Percentiles rank a stretch among this genome's conserved stretches.
These are phyloP conservation scores for Nicotiana undulata DNA, from an alignment of 257 asterid species.

Conservation along the genomic window DNA sequence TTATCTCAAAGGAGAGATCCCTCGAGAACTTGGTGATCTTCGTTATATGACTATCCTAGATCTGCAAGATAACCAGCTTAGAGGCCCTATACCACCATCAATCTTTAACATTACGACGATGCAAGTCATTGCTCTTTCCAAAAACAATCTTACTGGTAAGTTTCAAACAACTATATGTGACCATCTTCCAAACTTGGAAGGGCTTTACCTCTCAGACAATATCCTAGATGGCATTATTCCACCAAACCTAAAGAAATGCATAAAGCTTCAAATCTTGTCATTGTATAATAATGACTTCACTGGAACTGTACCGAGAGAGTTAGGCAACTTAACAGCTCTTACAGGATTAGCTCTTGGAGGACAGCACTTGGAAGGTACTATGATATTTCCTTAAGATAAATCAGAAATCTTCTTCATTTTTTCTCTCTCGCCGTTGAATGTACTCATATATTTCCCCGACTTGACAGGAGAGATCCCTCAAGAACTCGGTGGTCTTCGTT, in stretches of 20 bases:
- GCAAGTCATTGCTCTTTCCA: not conserved
- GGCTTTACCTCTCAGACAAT: not conserved
- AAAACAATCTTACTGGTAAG: slow-evolving; percentile 12
- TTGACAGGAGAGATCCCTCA: slow-evolving; percentile 3
- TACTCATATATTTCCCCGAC: no score
- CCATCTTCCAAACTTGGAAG: slow-evolving; percentile 6
- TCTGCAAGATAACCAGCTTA: slow-evolving; percentile 4
- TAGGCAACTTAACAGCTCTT: no score
- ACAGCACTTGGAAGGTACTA: no score
- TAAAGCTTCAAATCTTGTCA: no score
- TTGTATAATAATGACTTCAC: no score
- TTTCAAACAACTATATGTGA: slow-evolving; percentile 15
- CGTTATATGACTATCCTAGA: not conserved
- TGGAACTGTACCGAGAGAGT: no score
- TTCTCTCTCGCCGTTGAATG: no score
- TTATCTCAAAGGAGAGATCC: not conserved
- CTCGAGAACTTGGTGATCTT: slow-evolving; percentile 16
- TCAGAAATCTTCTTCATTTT: no score
- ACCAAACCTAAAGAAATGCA: not conserved
- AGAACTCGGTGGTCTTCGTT: slow-evolving; percentile 7
- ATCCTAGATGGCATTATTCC: slow-evolving; percentile 17
- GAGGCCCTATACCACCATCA: slow-evolving; percentile 13
- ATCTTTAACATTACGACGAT: slow-evolving; percentile 12
- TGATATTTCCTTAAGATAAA: no score
- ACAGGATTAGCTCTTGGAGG: no score